Evolutionary conservation across 2,329 filamentous ascomycete species (phyloP).

Genomic region (Microsporum canis): DNA sequence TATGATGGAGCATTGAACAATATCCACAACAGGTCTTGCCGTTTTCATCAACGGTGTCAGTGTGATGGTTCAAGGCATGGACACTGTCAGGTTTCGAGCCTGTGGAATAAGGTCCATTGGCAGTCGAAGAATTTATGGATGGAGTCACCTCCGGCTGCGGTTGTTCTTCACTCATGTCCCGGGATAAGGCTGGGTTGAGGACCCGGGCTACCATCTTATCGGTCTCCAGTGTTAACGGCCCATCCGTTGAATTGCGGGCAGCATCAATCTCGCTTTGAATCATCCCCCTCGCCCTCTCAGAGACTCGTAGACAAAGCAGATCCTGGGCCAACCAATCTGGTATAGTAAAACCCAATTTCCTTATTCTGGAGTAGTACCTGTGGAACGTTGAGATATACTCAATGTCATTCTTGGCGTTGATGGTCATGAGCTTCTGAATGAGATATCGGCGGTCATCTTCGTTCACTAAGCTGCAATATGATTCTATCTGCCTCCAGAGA

Average conservation of each 20-base stretch:
- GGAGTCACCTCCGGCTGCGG: background rate
- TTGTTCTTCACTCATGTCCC: background rate
- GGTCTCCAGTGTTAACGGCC: background rate
- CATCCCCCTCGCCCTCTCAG: slow-evolving; percentile 1
- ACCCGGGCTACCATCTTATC: background rate
- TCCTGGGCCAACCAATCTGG: slow-evolving; percentile 1
- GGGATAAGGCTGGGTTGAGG: background rate
- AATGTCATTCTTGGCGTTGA: background rate
- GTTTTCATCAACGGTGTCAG: background rate
- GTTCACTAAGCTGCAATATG: background rate
- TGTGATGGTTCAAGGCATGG: background rate
- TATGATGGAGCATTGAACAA: background rate
- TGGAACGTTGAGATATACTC: slow-evolving; percentile 2
- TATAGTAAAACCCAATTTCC: slow-evolving; percentile 1
- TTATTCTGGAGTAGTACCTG: background rate
- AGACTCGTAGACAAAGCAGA: slow-evolving; percentile 1
- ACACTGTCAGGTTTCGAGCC: slow-evolving; percentile 4
- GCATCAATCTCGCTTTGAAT: background rate
- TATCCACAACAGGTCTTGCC: background rate
- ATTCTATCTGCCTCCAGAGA: slow-evolving; percentile 5
- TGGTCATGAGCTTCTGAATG: slow-evolving; percentile 1
- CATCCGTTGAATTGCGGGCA: background rate
- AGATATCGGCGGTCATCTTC: slow-evolving; percentile 2
- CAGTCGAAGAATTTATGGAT: slow-evolving; percentile 1
- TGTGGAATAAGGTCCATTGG: slow-evolving; percentile 2